phyloP scores from a whole-genome alignment of 805 yeast species.

The Komagataella mondaviorum region DNA sequence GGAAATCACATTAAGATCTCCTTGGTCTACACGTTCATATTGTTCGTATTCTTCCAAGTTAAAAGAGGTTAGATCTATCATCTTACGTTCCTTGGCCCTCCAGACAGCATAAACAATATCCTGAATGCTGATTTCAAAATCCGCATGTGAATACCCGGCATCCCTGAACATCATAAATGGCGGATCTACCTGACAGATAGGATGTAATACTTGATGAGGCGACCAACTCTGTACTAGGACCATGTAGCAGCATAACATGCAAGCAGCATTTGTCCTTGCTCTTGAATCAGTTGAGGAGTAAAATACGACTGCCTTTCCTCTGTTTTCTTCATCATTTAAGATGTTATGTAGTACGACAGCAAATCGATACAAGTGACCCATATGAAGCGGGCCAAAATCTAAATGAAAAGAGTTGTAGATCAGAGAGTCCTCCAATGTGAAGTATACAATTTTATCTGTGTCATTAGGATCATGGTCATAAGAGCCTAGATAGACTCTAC shows the following conservation, averaged over 20 bases:
- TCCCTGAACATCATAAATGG: constrained; percentile 94
- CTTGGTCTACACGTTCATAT: constrained; percentile 92
- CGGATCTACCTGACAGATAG: constrained; percentile 81
- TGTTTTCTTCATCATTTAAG: constrained; percentile 71
- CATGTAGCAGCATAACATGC: constrained; percentile 90
- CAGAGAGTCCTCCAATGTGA: constrained; percentile 84
- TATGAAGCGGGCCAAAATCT: constrained; percentile 93
- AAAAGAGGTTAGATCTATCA: constrained; percentile 76
- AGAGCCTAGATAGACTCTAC: constrained; percentile 81
- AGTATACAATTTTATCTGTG: constrained; percentile 63
- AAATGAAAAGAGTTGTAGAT: constrained; percentile 92
- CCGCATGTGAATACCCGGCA: constrained; percentile 95
- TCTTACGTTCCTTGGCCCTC: constrained; percentile 90
- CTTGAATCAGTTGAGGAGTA: constrained; percentile 75
- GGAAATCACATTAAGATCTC: constrained; percentile 85
- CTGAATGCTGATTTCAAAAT: constrained; percentile 85
- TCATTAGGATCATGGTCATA: constrained; percentile 71
- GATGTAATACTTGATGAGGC: constrained; percentile 94
- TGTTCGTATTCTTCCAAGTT: constrained; percentile 89
- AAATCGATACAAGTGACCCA: constrained; percentile 86
- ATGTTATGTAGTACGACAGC: constrained; percentile 91
- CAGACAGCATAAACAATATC: constrained; percentile 94
- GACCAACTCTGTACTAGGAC: constrained; percentile 93
- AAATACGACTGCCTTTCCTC: constrained; percentile 80
- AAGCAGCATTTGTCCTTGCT: constrained; percentile 87